Evolutionary conservation across 179 eudicot genomes (phyloP).

Genomic region (Camellia oleifera): DNA sequence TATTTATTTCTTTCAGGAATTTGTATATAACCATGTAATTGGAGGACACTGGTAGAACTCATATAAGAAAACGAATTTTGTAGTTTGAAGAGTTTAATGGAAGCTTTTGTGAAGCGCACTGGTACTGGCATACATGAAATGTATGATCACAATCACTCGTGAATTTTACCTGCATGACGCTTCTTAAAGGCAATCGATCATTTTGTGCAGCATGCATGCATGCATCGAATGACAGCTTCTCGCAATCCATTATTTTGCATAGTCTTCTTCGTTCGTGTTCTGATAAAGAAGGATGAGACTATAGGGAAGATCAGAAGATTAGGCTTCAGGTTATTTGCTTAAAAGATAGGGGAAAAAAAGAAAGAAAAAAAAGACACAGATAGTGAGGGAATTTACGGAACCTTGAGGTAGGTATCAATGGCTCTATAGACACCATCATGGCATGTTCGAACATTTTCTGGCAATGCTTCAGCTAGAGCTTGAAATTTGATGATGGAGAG

Average conservation of each 20-base stretch:
- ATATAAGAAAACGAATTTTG: not conserved
- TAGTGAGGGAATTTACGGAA: slow-evolving; percentile 14
- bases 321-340: not conserved
- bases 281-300: slow-evolving; percentile 74
- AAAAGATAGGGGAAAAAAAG: not conserved
- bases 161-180: slow-evolving; percentile 58
- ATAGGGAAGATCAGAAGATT: slow-evolving; percentile 14
- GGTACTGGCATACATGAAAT: not conserved
- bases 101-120: not conserved
- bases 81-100: not conserved
- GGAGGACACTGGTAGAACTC: not conserved
- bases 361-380: not conserved
- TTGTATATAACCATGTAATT: not conserved
- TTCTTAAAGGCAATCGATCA: slow-evolving; percentile 67
- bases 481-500: slow-evolving; percentile 78
- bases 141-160: not conserved
- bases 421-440: slow-evolving; percentile 92
- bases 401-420: slow-evolving; percentile 92
- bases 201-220: slow-evolving; percentile 87
- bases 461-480: slow-evolving; percentile 86
- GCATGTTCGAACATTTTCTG: slow-evolving; percentile 79
- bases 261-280: slow-evolving; percentile 66
- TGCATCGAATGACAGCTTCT: slow-evolving; percentile 71
- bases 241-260: slow-evolving; percentile 73
- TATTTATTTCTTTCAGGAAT: not conserved